These are phyloP conservation scores for Forsythia viridissima DNA, from an alignment of 257 asterid genomes.

Conservation along the genomic window DNA sequence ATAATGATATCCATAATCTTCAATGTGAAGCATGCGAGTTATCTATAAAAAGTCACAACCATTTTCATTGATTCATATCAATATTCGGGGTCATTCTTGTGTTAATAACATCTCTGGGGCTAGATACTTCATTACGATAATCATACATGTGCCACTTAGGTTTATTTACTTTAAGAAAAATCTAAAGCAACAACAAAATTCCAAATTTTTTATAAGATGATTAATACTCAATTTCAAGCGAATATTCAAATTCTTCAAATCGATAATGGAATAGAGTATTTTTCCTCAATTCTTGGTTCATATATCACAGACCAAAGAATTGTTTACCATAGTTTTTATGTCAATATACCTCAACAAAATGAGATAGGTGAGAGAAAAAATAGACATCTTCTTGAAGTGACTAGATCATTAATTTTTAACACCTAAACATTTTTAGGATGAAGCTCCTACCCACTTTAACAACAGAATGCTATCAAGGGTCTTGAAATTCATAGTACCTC, in stretches of 20 bases:
- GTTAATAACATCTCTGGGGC: not conserved
- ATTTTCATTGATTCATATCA: not conserved
- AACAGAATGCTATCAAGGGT: not conserved
- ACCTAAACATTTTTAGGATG: not conserved
- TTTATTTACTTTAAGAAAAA: not conserved
- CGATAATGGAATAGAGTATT: not conserved
- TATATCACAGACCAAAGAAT: too few relatives aligned
- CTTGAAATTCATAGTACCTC: too few relatives aligned
- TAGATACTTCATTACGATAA: not conserved
- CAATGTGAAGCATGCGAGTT: too few relatives aligned
- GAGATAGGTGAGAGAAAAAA: too few relatives aligned
- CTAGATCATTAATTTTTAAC: not conserved
- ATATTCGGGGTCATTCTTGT: not conserved
- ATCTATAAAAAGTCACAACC: too few relatives aligned
- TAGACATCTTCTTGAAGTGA: not conserved
- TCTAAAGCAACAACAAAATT: too few relatives aligned
- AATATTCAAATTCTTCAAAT: not conserved
- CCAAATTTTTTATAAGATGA: not conserved
- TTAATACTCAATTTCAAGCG: not conserved
- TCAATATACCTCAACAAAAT: too few relatives aligned
- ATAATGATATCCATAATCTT: too few relatives aligned
- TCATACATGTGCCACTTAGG: not conserved
- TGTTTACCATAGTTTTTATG: too few relatives aligned
- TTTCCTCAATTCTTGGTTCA: not conserved
- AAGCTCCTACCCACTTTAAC: too few relatives aligned